A percentile compares a stretch with the other conserved stretches of the same genome.
Conservation (phyloP, 805 yeast genomes). For the Candida mattraensis region DNA sequence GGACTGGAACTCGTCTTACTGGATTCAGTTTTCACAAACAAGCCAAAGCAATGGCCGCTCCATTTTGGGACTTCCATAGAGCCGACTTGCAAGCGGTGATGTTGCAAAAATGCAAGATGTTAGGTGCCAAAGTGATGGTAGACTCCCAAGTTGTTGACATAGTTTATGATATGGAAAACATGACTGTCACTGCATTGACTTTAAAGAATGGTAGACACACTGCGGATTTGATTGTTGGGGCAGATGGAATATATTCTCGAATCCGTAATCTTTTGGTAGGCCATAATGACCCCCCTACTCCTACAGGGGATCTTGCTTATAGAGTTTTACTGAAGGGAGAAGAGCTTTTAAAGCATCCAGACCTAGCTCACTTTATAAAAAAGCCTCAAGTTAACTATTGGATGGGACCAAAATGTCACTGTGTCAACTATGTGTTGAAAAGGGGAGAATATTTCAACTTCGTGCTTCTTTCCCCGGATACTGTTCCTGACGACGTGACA, state of each 20-base stretch:
- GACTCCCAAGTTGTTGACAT: constrained; percentile 19
- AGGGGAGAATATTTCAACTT: constrained; percentile 31
- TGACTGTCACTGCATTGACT: constrained; percentile 16
- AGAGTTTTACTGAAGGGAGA: constrained; percentile 26
- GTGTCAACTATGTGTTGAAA: constrained; percentile 31
- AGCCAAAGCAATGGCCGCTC: constrained; percentile 21
- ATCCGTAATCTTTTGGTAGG: constrained; percentile 25
- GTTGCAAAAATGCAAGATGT: constrained; percentile 22
- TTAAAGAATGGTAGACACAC: constrained; percentile 17
- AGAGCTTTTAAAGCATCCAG: constrained; percentile 20
- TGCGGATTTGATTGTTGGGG: constrained; percentile 28
- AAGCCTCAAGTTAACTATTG: constrained; percentile 33
- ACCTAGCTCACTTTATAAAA: constrained; percentile 18
- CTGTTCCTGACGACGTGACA: constrained; percentile 22
- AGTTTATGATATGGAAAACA: constrained; percentile 19
- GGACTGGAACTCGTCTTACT: constrained; percentile 21
- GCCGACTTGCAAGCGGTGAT: constrained; percentile 32
- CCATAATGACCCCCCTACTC: constrained; percentile 26
- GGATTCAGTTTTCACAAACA: constrained; percentile 23
- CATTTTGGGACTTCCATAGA: constrained; percentile 29
- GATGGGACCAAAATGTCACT: constrained; percentile 35
- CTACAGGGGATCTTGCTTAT: constrained; percentile 34
- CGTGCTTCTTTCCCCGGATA: constrained; percentile 34
- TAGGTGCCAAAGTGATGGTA: constrained; percentile 23
- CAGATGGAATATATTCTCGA: constrained; percentile 30